Base-by-base conservation (phyloP, 495 filamentous ascomycete species). In the Oidiodendron maius region DNA sequence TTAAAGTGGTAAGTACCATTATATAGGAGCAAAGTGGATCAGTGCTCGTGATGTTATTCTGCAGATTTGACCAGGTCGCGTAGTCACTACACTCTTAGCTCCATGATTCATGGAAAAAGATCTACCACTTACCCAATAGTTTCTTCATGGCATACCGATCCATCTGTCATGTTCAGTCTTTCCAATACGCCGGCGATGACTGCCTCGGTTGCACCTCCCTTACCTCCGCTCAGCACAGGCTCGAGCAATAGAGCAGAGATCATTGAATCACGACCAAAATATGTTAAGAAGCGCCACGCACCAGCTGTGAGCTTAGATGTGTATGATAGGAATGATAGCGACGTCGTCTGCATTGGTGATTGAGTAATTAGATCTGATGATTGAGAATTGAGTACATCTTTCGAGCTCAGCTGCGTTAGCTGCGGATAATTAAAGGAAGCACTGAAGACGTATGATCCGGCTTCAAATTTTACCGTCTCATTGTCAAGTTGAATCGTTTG, bases 261-360 rank as follows among this genome's bases (percentile, higher is more conserved):
- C 66, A 84, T 78, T 35, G 72, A 77, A 52, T 84, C 81, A 3
- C 81, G 72, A 2, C 81, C 81, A 61, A 83, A 84, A 50, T 84
- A 84, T 1, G 79, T 84, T 44, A 84, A 56, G 48, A 82, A 84
- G 11, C 79, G 64, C 81, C 81, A 84, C n/a, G 77, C 76, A 13
- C 80, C 80, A 9, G 81, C 80, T 1, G 81, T 64, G 5, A 84
- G 60, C 44, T 84, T 84, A 15, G 71, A 67, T 0, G 66, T 76
- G 57, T 81, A 84, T 3, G 81, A 83, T 18, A 84, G 52, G 58
- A 84, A 83, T 1, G 80, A 71, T 3, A 83, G 69, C 1, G 80
- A 77, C 3, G 62, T 64, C 1, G 71, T 67, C 46, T 78, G 68
- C 30, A 64, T 69, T 0, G 69, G 63, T 40, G 69, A 53, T 40